Conservation (phyloP, 352 stramenopile genomes). For the Phytophthora meadii region DNA sequence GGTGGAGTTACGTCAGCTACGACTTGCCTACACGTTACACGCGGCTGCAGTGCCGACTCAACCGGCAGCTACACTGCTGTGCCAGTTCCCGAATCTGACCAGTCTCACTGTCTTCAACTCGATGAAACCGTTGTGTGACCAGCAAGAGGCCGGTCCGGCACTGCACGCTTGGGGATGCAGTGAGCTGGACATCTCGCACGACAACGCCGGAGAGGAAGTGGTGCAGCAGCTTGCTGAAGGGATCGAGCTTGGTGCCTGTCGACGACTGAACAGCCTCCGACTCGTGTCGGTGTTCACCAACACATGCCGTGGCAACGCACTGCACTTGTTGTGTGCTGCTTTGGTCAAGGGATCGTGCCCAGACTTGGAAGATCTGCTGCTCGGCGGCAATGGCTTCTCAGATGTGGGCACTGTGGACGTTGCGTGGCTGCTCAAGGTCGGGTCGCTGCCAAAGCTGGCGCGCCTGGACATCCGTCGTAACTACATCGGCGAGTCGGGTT, state of each 20-base stretch:
- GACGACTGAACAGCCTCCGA: conserved; percentile 59
- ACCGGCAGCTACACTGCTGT: conserved; percentile 49
- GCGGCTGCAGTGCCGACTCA: conserved; percentile 26
- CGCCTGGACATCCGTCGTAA: conserved; percentile 82
- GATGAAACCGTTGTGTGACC: conserved; percentile 59
- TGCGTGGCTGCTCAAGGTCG: conserved; percentile 70
- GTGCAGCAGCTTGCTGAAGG: conserved; percentile 72
- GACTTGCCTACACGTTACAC: conserved; percentile 46
- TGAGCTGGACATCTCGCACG: conserved; percentile 80
- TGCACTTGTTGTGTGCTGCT: conserved; percentile 71
- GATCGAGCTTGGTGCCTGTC: conserved; percentile 67
- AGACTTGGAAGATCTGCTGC: conserved; percentile 65
- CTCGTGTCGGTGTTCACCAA: conserved; percentile 85
- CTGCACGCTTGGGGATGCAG: conserved; percentile 82
- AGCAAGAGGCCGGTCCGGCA: conserved; percentile 54
- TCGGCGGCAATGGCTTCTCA: conserved; percentile 80
- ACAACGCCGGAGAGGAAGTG: conserved; percentile 74
- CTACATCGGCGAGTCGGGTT: conserved; percentile 80
- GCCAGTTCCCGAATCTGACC: conserved; percentile 66
- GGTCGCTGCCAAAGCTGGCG: conserved; percentile 68
- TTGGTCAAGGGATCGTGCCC: conserved; percentile 73
- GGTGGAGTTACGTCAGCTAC: conserved; percentile 60
- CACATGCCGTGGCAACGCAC: conserved; percentile 73
- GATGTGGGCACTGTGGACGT: conserved; percentile 80
- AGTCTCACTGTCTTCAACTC: conserved; percentile 64